These are phyloP conservation scores for Didymella arachidicola DNA, from an alignment of 2,329 filamentous ascomycete species.

Conservation along the genomic window DNA sequence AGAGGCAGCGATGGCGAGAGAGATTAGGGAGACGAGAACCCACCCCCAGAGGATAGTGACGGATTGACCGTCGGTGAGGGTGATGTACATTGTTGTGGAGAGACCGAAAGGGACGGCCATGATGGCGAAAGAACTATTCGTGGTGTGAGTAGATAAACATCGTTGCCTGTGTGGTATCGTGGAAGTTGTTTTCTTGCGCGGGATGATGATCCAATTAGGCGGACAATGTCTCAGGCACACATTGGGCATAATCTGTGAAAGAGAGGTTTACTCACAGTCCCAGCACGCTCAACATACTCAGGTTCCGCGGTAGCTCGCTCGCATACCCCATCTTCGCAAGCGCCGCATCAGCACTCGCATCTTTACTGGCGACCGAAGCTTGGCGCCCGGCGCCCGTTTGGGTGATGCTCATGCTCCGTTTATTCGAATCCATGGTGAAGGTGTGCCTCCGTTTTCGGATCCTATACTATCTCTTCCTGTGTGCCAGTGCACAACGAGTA, in stretches of 20 bases:
- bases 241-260: neutral
- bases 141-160: too few species aligned
- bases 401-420: conserved; percentile 14
- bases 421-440: conserved; percentile 10
- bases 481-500: neutral
- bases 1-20: conserved; percentile 72
- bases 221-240: neutral
- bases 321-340: conserved; percentile 73
- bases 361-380: conserved; percentile 26
- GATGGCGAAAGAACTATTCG: conserved; percentile 70
- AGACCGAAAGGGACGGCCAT: conserved; percentile 76
- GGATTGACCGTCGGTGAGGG: conserved; percentile 71
- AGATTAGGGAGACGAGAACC: conserved; percentile 71
- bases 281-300: conserved; percentile 74
- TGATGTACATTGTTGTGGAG: conserved; percentile 73
- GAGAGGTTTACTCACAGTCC: conserved; percentile 58
- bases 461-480: neutral
- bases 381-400: conserved; percentile 21
- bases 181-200: neutral
- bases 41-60: conserved; percentile 77
- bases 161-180: too few species aligned
- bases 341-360: conserved; percentile 64
- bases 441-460: neutral
- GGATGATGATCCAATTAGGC: neutral
- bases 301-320: conserved; percentile 69